Evolutionary conservation across 2,329 filamentous ascomycete species (phyloP), one percentile per base, ranked within the genome.

Genomic region (Setomelanomma holmii): DNA sequence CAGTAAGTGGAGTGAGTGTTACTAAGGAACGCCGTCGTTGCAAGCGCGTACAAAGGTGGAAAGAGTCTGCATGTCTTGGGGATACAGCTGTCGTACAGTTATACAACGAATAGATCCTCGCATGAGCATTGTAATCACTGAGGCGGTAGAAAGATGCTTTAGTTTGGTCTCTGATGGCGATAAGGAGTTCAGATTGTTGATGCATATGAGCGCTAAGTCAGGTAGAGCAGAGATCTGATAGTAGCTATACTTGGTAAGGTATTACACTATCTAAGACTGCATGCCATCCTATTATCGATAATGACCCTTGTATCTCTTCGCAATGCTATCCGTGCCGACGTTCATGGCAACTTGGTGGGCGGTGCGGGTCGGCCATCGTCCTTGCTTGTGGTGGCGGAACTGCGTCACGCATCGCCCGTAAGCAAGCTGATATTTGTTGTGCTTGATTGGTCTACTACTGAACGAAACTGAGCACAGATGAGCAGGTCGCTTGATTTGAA

Each of bases 121-220:
- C 45, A 58, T 53, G 24, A 55, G 51, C 48, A 58, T 51, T 55
- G 38, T 43, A 54, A 55, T 61, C 21, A 44, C 51, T 56, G 49
- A 45, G 47, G 46, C 8, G 1, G 36, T 45, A 40, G 49, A 48
- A 36, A 61, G 22, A 50, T 56, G 48, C 45, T 55, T 49, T 27
- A 44, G 45, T 49, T 48, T 51, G 23, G 51, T 46, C 21, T 51
- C 46, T 55, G 14, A 53, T 41, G 49, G 46, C 16, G 17, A 53
- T 51, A 11, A 55, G 49, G 51, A 50, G 51, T 49, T 55, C 16
- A 24, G 41, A 49, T 56, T 20, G 50, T 59, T 30, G 38, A 49
- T 56, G 49, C 23, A 53, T 22, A 45, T 50, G 23, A 45, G 39
- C 42, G 49, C 43, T 53, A 12, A 43, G n/a, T 30, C 23, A 16